phyloP scores from a whole-genome alignment of 1,284 basidiomycete species.

The Apiotrichum sp. region DNA sequence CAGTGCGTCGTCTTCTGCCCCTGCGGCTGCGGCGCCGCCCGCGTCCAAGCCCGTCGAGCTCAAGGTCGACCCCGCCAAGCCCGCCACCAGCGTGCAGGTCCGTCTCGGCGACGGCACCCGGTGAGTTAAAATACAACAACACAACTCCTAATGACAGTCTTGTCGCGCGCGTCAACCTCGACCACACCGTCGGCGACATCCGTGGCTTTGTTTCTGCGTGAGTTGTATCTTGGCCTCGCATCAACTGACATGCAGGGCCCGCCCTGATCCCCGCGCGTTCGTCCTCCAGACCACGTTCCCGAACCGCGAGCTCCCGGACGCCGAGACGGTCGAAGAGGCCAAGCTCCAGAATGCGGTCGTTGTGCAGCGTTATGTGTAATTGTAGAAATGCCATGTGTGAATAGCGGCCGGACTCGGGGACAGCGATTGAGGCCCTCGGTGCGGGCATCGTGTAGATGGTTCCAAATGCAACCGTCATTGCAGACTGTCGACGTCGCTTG shows the following conservation, averaged over 20 bases:
- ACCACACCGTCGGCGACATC: slow-evolving; percentile 83
- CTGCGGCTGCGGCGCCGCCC: slow-evolving; percentile 22
- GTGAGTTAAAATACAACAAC: slow-evolving; percentile 4
- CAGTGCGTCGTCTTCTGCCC: slow-evolving; percentile 25
- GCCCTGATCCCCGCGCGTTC: slow-evolving; percentile 65
- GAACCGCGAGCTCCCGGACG: slow-evolving; percentile 63
- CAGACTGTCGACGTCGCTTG: no score
- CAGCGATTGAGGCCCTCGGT: no score
- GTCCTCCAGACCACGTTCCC: slow-evolving; percentile 82
- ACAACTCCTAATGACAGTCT: slow-evolving; percentile 44
- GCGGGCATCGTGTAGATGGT: no score
- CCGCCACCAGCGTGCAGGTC: slow-evolving; percentile 84
- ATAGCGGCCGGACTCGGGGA: no score
- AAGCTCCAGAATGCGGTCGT: slow-evolving; percentile 75
- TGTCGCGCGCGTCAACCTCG: slow-evolving; percentile 81
- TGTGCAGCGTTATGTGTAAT: slow-evolving; percentile 59
- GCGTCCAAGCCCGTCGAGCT: slow-evolving; percentile 19
- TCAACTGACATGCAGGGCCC: slow-evolving; percentile 53
- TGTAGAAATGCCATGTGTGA: no score
- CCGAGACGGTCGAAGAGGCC: slow-evolving; percentile 64
- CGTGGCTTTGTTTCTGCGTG: slow-evolving; percentile 84
- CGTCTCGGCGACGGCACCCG: slow-evolving; percentile 80
- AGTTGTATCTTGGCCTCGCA: slow-evolving; percentile 45
- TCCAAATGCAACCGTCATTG: no score
- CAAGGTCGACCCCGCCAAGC: slow-evolving; percentile 53